phyloP scores from a whole-genome alignment of 768 basidiomycete species.

The Mycena chlorophos region DNA sequence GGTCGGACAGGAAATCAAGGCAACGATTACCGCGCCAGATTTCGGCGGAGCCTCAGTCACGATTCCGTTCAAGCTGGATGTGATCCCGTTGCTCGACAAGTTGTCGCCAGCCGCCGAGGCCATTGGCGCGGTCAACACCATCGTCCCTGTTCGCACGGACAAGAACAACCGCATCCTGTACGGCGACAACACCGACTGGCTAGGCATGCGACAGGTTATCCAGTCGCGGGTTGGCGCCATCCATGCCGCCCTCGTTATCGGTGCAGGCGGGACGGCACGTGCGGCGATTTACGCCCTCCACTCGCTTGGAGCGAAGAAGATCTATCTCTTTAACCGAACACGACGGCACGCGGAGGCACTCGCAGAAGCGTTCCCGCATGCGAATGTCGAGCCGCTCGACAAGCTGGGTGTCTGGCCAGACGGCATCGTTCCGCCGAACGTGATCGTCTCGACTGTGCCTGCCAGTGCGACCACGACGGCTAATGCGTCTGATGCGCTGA shows the following conservation, averaged over 20 bases:
- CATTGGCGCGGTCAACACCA: conserved; percentile 96
- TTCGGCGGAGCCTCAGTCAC: conserved; percentile 98
- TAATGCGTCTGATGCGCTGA: conserved; percentile 37
- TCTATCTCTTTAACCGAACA: conserved; percentile 92
- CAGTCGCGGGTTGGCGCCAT: conserved; percentile 40
- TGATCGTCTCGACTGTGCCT: conserved; percentile 90
- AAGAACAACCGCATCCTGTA: conserved; percentile 53
- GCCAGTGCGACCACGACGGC: conserved; percentile 54
- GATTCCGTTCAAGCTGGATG: conserved; percentile 90
- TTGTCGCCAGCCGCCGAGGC: conserved; percentile 78
- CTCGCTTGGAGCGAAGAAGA: conserved; percentile 59
- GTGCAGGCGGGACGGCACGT: conserved; percentile 92
- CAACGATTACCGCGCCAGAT: conserved; percentile 58
- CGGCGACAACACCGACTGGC: conserved; percentile 97
- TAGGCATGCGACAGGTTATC: conserved; percentile 73
- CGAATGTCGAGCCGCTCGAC: conserved; percentile 60
- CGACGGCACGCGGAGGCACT: conserved; percentile 68
- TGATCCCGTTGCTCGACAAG: conserved; percentile 79
- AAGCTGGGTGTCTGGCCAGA: conserved; percentile 55
- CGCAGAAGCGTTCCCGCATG: conserved; percentile 63
- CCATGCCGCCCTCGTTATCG: conserved; percentile 77
- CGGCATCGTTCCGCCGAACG: conserved; percentile 50
- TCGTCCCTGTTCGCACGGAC: conserved; percentile 55
- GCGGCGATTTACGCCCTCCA: conserved; percentile 92
- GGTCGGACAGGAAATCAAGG: conserved; percentile 65